Percentiles rank a stretch among this genome's conserved stretches.
Conservation (phyloP, 106 monocot genomes). For the Alisma plantagoaquatica region DNA sequence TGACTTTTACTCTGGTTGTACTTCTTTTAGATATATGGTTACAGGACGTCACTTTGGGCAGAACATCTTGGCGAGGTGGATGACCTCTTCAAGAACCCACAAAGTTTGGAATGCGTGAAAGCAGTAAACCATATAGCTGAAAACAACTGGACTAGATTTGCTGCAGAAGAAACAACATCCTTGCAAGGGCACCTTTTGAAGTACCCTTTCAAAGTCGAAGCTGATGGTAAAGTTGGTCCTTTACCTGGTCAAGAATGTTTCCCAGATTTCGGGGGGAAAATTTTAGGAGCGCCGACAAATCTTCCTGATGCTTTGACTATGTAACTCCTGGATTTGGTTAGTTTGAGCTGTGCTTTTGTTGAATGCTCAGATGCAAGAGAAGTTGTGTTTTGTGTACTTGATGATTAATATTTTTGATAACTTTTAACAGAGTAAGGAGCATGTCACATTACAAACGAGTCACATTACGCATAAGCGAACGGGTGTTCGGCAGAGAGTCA, state of each 20-base stretch:
- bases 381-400: no score
- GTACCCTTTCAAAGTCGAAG: constrained; percentile 23
- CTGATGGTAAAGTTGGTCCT: constrained; percentile 9
- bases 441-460: no score
- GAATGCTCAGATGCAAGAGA: no score
- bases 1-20: no score
- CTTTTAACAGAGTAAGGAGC: no score
- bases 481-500: no score
- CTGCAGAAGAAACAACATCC: constrained; percentile 11
- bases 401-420: no score
- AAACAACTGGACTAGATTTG: constrained; percentile 21
- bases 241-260: constrained; percentile 17
- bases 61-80: constrained; percentile 24
- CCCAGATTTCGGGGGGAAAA: constrained; percentile 13
- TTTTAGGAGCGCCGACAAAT: not conserved
- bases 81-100: constrained; percentile 17
- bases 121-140: constrained; percentile 23
- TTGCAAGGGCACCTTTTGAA: constrained; percentile 22
- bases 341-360: no score
- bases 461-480: no score
- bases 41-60: no score
- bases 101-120: constrained; percentile 19
- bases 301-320: constrained; percentile 17
- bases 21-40: no score
- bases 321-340: no score